Base-by-base conservation (phyloP, 768 basidiomycete genomes). In the Panaeolus papilionaceus region DNA sequence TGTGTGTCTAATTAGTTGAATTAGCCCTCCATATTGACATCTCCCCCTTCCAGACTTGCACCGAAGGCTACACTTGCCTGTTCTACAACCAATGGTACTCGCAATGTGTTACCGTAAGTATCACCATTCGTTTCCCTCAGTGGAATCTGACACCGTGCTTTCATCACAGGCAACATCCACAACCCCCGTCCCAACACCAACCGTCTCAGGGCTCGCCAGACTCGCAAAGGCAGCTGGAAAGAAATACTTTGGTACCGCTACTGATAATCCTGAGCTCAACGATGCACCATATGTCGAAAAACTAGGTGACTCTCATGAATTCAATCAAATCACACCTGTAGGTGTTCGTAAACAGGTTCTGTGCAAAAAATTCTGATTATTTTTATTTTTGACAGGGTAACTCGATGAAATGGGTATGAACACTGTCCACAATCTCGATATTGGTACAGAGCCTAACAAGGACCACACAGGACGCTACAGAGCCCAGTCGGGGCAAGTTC, bases 361-460 rank as follows among this genome's bases (percentile, higher is more conserved):
- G 9, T 54, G 33, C 23, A 33, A 23, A 38, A 12, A 62, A 42
- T 47, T 11, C 51, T 54, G 28, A 28, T 26, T 7, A 7, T 18
- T 40, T 39, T 44, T 62, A 6, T 14, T 42, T 49, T 44, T 23
- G 37, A 1, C 42, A 77, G 75, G 74, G 77, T 12, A 86, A 86
- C 70, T 81, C 79, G 64, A 85, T 86, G 86, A 86, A 87, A 82
- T 86, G 85, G 84, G 84, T 82, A 68, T 23, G 74, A 61, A 12
- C 23, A 8, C 3, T 28, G 10, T 12, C 47, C 40, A 40, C 23
- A 51, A 0, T 8, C 14, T 40, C 26, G 23, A 38, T 18, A 23
- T 23, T 33, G 23, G 1, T 3, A 58, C 28, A 6, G 16, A 58
- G 16, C 26, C 3, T 28, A 4, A 28, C 11, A n/a, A 28, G 33